Conservation (phyloP, 1,139 yeast genomes). For the Suhomyces bokatorum region DNA sequence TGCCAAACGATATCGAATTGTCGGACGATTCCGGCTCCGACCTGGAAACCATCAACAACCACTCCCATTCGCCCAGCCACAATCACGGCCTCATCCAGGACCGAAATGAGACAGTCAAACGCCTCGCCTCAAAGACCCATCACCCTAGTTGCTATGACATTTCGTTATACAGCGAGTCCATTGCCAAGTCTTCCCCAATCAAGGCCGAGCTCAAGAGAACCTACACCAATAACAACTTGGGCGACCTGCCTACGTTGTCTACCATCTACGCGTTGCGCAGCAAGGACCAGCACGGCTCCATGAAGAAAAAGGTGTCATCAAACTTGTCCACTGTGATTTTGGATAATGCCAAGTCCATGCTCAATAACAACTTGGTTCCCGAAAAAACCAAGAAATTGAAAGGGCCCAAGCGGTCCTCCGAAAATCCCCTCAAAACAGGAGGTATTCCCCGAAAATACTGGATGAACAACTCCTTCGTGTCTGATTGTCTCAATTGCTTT, state of each 20-base stretch:
- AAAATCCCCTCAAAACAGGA: conserved; percentile 50
- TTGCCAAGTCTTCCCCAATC: conserved; percentile 34
- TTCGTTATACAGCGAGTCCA: conserved; percentile 30
- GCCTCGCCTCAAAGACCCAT: conserved; percentile 9
- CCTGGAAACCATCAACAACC: conserved; percentile 33
- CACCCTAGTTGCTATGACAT: conserved; percentile 23
- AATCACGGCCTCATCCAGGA: conserved; percentile 6
- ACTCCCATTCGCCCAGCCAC: conserved; percentile 19
- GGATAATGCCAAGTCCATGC: conserved; percentile 42
- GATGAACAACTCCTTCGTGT: conserved; percentile 89
- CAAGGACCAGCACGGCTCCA: conserved; percentile 21
- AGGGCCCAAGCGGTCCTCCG: conserved; percentile 40
- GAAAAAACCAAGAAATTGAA: conserved; percentile 18
- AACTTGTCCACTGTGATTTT: conserved; percentile 37
- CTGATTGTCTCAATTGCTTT: conserved; percentile 78
- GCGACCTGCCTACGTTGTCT: conserved; percentile 38
- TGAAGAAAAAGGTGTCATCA: conserved; percentile 30
- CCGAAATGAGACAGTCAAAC: background rate
- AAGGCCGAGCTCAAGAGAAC: conserved; percentile 33
- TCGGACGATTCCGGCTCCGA: conserved; percentile 52
- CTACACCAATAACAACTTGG: conserved; percentile 36
- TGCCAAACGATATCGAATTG: conserved; percentile 51
- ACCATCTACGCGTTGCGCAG: conserved; percentile 41
- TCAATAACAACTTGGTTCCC: conserved; percentile 30
- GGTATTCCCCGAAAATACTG: conserved; percentile 71